phyloP scores from a whole-genome alignment of 2,329 filamentous ascomycete species.

The Fusarium circinatum region DNA sequence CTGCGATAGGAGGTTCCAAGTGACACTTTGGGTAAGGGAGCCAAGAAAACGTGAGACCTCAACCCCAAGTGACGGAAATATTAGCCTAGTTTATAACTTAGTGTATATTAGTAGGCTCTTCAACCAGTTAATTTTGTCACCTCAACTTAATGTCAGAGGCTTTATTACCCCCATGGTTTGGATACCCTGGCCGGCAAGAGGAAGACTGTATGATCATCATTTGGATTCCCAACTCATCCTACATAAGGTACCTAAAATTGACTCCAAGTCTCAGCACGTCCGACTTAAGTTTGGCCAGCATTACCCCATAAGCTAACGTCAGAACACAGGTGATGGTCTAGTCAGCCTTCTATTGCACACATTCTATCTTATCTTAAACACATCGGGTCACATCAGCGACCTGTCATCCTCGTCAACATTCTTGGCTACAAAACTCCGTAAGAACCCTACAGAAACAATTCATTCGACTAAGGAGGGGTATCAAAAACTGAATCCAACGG shows the following conservation, averaged over 20 bases:
- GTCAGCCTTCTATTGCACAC: background rate
- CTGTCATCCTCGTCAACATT: background rate
- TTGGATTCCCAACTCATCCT: background rate
- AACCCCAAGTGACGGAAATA: background rate
- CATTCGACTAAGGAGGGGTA: constrained; percentile 15
- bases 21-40: constrained; percentile 7
- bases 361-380: background rate
- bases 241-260: background rate
- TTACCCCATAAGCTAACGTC: background rate
- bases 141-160: background rate
- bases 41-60: background rate
- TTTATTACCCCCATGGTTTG: background rate
- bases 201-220: background rate
- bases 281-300: background rate
- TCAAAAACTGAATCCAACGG: constrained; percentile 22
- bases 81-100: background rate
- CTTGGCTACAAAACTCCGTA: background rate
- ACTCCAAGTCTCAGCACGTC: background rate
- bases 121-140: background rate
- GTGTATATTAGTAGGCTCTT: background rate
- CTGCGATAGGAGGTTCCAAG: constrained; percentile 26
- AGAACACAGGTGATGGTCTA: background rate
- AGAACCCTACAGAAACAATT: background rate
- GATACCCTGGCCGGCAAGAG: background rate
- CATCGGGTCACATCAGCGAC: background rate